Percentiles rank a stretch among this genome's conserved stretches.
Evolutionary conservation across 257 asterid species (phyloP).

Genomic region (Nicotiana otophora): DNA sequence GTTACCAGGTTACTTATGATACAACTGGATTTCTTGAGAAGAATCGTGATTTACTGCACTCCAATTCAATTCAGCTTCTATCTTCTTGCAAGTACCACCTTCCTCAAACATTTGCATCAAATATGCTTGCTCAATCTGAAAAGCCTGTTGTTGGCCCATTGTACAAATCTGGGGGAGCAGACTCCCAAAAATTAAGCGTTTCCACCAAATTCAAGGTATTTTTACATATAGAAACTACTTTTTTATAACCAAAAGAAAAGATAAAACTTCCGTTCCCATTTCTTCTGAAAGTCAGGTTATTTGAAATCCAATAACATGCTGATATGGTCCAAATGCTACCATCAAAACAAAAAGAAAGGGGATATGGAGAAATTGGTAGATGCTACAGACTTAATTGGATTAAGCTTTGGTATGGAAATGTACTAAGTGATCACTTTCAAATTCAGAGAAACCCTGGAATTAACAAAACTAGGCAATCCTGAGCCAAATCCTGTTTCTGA

Average conservation of each 20-base stretch:
- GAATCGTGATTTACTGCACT: conserved; percentile 87
- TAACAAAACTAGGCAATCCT: neutral
- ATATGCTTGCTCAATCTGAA: conserved; percentile 78
- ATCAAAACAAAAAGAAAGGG: neutral
- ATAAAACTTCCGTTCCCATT: neutral
- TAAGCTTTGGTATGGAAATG: neutral
- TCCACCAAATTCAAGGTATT: conserved; percentile 89
- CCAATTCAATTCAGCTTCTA: conserved; percentile 84
- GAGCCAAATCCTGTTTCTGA: neutral
- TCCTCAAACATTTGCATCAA: conserved; percentile 86
- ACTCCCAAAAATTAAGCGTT: conserved; percentile 91
- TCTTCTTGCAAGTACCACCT: conserved; percentile 84
- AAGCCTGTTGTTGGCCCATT: conserved; percentile 82
- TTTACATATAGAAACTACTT: neutral
- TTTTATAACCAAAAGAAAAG: neutral
- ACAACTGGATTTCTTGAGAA: conserved; percentile 93
- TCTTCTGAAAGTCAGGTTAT: neutral
- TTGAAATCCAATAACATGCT: neutral
- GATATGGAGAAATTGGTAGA: neutral
- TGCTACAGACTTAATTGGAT: neutral
- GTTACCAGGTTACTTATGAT: conserved; percentile 77
- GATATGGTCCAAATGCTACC: neutral
- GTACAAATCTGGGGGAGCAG: conserved; percentile 93
- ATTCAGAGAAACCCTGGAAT: neutral
- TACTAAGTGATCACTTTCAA: neutral